Conservation (phyloP, 1,139 yeast genomes). For the Kurtzmaniella quercitrusa region DNA sequence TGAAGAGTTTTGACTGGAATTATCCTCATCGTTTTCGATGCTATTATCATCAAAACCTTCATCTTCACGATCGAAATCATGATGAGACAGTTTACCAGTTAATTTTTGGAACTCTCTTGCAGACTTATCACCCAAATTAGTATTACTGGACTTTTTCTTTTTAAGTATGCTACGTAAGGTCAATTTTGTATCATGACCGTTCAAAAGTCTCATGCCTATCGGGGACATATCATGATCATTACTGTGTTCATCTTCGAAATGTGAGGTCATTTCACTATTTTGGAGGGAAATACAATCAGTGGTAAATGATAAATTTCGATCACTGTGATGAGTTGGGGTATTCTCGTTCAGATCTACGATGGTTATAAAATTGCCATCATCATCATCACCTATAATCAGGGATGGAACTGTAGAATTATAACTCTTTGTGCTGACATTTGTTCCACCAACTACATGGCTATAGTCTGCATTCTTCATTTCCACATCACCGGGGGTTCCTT, state of each 20-base stretch:
- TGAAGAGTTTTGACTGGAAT: background rate
- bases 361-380: constrained; percentile 14
- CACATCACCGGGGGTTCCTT: background rate
- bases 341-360: constrained; percentile 12
- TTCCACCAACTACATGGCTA: background rate
- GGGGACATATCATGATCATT: constrained; percentile 5
- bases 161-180: constrained; percentile 8
- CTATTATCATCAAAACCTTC: constrained; percentile 6
- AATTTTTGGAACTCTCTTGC: background rate
- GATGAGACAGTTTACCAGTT: background rate
- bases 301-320: constrained; percentile 28
- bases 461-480: background rate
- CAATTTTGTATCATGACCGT: constrained; percentile 3
- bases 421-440: background rate
- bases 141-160: constrained; percentile 5
- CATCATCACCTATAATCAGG: constrained; percentile 11
- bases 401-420: constrained; percentile 1
- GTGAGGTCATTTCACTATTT: constrained; percentile 39
- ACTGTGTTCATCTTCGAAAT: constrained; percentile 13
- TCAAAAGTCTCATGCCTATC: constrained; percentile 6
- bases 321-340: constrained; percentile 9
- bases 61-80: background rate
- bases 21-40: constrained; percentile 2
- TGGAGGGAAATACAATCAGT: constrained; percentile 38
- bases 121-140: background rate